These are phyloP conservation scores for Linum usitatissimum DNA, from an alignment of 345 rosid species.

Conservation along the genomic window DNA sequence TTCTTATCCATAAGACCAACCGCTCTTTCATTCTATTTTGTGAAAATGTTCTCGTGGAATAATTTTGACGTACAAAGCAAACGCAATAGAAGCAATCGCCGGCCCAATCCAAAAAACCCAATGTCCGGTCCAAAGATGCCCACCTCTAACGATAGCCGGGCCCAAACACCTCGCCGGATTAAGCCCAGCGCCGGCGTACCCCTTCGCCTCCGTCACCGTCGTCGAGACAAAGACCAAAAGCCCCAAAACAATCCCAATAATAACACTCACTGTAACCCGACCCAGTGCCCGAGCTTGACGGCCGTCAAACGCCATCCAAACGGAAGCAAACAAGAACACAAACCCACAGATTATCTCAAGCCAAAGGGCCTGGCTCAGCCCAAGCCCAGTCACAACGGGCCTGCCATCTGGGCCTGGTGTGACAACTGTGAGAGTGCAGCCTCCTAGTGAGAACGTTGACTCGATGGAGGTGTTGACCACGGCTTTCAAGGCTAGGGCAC, in stretches of 20 bases:
- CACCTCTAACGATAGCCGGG: constrained; percentile 24
- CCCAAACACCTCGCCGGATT: constrained; percentile 46
- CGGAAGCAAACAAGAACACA: constrained; percentile 28
- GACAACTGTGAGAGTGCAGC: constrained; percentile 20
- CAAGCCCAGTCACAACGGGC: constrained; percentile 14
- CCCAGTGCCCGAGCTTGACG: constrained; percentile 30
- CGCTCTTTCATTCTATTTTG: no score
- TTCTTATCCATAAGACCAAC: no score
- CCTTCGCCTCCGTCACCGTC: constrained; percentile 26
- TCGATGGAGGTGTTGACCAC: constrained; percentile 17
- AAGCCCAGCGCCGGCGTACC: constrained; percentile 40
- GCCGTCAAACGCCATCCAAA: constrained; percentile 34
- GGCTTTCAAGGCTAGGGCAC: constrained; percentile 24
- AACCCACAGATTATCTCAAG: constrained; percentile 31
- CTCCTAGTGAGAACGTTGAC: constrained; percentile 26
- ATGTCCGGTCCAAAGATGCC: constrained; percentile 17
- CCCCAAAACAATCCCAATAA: constrained; percentile 28
- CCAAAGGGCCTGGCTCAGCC: constrained; percentile 17
- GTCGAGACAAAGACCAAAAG: constrained; percentile 34
- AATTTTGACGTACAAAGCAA: not conserved
- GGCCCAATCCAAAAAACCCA: constrained; percentile 24
- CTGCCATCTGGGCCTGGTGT: constrained; percentile 21
- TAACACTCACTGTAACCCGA: constrained; percentile 17
- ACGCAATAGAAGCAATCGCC: not conserved
- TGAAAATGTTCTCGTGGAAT: not conserved